Evolutionary conservation across 495 filamentous ascomycete genomes (phyloP), one percentile per base, ranked within the genome.

Genomic region (Aspergillus diversus): DNA sequence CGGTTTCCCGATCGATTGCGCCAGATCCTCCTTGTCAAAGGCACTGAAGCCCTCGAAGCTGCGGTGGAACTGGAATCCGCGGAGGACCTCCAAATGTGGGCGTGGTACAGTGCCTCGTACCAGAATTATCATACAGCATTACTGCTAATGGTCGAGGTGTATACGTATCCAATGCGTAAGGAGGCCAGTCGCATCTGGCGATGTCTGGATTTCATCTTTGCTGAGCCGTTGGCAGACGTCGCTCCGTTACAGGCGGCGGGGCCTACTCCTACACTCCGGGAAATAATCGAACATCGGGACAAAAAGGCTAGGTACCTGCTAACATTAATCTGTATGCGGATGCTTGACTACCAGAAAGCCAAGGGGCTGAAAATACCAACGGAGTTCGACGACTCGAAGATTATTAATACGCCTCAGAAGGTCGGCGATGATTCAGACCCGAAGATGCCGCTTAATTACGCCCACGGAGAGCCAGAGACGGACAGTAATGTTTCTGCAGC

Each of bases 1-100:
- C 42, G 65, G 33, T 60, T 72, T 43, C 64, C 70, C 11, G 74
- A 73, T 53, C 69, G 73, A 9, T 57, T 75, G 4, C 63, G 60
- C 37, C 70, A 72, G 33, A 67, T 74, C 15, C 63, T 77, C 11
- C 63, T 77, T 12, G 68, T 49, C 11, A 70, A 64, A 15, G 73
- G 75, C 13, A 64, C 69, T 6, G 66, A 76, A 37, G 66, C 66
- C 1, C 60, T 77, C 49, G 74, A 77, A 43, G 65, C 62, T 49
- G 74, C 67, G 0, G 71, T 75, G 16, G 61, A 66, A 47, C 59
- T 78, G 12, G 75, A 74, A 53, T 69, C 73, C n/a, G 75, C 59
- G 0, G 48, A 31, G 3, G 49, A 60, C 5, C 34, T 60, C 8
- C 17, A 32, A 13, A n/a, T 11, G n/a, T 60, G 49, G 58, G 17